phyloP scores from a whole-genome alignment of 352 stramenopile genomes.

The Elongisporangium anandrum region DNA sequence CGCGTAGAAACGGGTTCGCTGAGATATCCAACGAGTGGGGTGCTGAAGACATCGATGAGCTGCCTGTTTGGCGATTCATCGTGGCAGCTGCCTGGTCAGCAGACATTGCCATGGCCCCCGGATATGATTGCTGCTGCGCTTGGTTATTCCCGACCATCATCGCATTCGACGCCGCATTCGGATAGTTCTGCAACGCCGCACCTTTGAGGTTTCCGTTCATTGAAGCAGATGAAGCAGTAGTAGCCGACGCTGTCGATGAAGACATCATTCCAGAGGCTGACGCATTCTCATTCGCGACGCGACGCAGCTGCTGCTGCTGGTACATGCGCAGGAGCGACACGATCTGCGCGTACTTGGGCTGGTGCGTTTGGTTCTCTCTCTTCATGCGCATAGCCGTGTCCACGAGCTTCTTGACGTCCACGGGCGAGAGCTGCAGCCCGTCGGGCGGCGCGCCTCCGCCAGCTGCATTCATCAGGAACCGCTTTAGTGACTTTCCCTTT shows the following conservation, averaged over 20 bases:
- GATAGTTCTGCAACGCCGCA: background rate
- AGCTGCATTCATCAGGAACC: background rate
- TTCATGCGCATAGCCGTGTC: slow-evolving; percentile 80
- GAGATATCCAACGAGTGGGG: slow-evolving; percentile 37
- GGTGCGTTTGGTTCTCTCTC: slow-evolving; percentile 61
- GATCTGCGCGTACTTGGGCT: slow-evolving; percentile 87
- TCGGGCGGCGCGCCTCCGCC: slow-evolving; percentile 14
- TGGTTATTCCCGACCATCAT: slow-evolving; percentile 8
- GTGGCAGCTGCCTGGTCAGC: background rate
- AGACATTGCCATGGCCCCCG: background rate
- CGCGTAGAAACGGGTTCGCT: slow-evolving; percentile 58
- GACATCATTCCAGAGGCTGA: slow-evolving; percentile 2
- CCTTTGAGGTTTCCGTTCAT: background rate
- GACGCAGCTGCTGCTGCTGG: slow-evolving; percentile 39
- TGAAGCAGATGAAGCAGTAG: background rate
- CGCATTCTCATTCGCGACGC: background rate
- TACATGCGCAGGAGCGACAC: slow-evolving; percentile 72
- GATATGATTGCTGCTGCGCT: slow-evolving; percentile 15
- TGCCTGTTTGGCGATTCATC: slow-evolving; percentile 7
- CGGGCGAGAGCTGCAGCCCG: slow-evolving; percentile 37
- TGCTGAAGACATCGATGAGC: slow-evolving; percentile 23
- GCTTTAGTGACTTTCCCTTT: background rate
- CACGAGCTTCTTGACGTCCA: slow-evolving; percentile 83
- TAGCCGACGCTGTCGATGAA: background rate
- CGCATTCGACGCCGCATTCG: background rate